Evolutionary conservation across 169 alveolate species (phyloP).

Genomic region (Eimeria sp.): DNA sequence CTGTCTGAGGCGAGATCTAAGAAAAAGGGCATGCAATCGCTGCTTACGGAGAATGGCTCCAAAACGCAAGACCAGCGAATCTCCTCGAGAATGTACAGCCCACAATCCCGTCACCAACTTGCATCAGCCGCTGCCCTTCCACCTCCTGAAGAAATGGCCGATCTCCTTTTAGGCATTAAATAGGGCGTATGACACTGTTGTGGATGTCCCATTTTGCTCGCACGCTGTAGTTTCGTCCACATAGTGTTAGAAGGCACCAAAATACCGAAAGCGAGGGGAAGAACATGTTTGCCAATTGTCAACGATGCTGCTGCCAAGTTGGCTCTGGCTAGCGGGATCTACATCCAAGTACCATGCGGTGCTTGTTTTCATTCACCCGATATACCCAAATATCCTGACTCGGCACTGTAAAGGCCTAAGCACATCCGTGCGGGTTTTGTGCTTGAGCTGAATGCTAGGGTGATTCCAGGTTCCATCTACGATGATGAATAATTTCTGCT

Average conservation of each 20-base stretch:
- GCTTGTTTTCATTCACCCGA: background rate
- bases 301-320: background rate
- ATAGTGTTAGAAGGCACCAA: background rate
- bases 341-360: background rate
- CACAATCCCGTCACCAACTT: background rate
- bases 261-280: background rate
- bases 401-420: background rate
- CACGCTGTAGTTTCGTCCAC: background rate
- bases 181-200: background rate
- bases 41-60: background rate
- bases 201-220: background rate
- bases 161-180: constrained; percentile 3
- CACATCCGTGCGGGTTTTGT: background rate
- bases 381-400: too few relatives aligned
- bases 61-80: background rate
- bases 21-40: background rate
- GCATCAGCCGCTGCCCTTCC: background rate
- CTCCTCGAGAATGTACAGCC: background rate
- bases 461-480: background rate
- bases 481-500: background rate
- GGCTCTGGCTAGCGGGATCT: background rate
- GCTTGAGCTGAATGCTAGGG: background rate
- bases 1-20: background rate
- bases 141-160: constrained; percentile 12
- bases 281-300: background rate